Conservation (phyloP, 495 filamentous ascomycete species). For the Elaphomyces granulatus region DNA sequence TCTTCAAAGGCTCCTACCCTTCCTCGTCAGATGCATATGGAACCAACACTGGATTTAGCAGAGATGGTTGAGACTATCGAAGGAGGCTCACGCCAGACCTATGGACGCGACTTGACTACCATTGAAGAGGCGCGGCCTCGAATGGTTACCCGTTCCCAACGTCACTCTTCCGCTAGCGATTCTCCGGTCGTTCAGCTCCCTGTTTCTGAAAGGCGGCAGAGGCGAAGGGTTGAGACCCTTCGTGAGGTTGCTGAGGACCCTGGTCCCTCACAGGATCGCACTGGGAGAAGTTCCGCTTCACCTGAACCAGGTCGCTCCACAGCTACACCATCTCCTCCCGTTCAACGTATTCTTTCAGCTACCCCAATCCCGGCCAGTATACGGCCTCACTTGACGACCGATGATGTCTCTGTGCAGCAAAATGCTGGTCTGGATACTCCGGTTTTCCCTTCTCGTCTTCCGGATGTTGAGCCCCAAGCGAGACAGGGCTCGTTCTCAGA, state of each 20-base stretch:
- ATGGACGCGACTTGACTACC: neutral
- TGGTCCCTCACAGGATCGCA: conserved; percentile 2
- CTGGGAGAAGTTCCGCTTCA: conserved; percentile 2
- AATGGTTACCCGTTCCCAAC: neutral
- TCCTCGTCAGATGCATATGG: neutral
- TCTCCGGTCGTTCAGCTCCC: no score
- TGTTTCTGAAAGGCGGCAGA: no score
- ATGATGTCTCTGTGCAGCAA: neutral
- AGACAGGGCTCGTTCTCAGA: no score
- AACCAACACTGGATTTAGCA: neutral
- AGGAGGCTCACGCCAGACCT: neutral
- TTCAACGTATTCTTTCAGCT: conserved; percentile 23
- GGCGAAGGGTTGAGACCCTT: conserved; percentile 20
- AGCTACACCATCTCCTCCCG: conserved; percentile 26
- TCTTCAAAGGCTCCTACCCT: neutral
- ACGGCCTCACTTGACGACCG: conserved; percentile 1
- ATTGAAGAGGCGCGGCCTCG: neutral
- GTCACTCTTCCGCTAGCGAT: no score
- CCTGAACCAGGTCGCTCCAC: conserved; percentile 15
- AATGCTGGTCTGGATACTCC: conserved; percentile 4
- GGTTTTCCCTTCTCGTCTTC: conserved; percentile 3
- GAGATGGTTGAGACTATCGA: neutral
- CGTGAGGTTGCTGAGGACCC: conserved; percentile 16
- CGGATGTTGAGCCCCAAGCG: conserved; percentile 1
- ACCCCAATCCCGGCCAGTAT: conserved; percentile 12